phyloP scores from a whole-genome alignment of 345 rosid species.

The Gossypium australe region DNA sequence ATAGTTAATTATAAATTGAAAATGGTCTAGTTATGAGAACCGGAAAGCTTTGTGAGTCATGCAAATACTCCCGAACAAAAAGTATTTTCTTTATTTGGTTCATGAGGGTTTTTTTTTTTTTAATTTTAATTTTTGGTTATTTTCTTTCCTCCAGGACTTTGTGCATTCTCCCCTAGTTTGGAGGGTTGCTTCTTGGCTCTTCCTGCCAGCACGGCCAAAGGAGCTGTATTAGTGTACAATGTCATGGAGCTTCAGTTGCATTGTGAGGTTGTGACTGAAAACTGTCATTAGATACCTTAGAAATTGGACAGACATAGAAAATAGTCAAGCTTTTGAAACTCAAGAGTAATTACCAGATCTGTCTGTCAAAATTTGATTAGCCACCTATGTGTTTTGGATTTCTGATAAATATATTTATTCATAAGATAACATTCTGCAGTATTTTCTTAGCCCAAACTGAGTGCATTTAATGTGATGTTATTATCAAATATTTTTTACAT shows the following conservation, averaged over 20 bases:
- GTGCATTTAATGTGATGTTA: background rate
- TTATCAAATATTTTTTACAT: background rate
- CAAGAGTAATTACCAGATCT: background rate
- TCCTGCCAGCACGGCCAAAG: slow-evolving; percentile 78
- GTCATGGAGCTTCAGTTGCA: slow-evolving; percentile 73
- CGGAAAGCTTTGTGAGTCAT: background rate
- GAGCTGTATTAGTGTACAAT: slow-evolving; percentile 80
- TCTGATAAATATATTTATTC: background rate
- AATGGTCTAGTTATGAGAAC: background rate
- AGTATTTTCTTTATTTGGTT: background rate
- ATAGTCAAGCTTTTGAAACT: background rate
- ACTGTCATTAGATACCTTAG: background rate
- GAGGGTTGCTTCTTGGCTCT: slow-evolving; percentile 92
- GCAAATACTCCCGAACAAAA: background rate
- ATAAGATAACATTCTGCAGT: background rate
- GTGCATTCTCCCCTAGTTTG: slow-evolving; percentile 75
- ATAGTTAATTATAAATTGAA: slow-evolving; percentile 8
- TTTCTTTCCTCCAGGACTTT: slow-evolving; percentile 47
- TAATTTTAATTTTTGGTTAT: slow-evolving; percentile 4
- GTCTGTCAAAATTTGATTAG: background rate
- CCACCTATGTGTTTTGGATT: background rate
- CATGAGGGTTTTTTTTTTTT: background rate
- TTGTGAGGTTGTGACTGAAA: slow-evolving; percentile 58
- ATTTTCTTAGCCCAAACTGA: background rate
- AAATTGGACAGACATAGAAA: background rate